Evolutionary conservation across 164 flowering plant genomes (phyloP).

Genomic region (Brasenia schreberi): DNA sequence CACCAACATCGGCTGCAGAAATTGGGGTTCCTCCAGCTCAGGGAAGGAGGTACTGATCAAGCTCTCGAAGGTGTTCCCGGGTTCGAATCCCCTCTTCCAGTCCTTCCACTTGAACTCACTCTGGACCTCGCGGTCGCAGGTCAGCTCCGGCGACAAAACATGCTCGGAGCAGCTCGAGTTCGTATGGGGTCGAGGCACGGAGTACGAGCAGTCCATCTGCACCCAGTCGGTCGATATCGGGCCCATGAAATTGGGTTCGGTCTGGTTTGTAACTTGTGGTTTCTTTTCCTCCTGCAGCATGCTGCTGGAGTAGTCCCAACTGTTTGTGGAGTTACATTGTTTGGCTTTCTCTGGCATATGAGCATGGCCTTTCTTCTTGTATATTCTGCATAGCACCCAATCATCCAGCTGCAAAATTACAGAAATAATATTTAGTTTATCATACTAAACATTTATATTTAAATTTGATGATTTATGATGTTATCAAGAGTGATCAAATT

Average conservation of each 20-base stretch:
- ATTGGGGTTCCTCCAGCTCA: constrained; percentile 6
- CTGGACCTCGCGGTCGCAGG: constrained; percentile 14
- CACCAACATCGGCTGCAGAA: constrained; percentile 1
- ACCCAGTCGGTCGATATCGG: neutral
- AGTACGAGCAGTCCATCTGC: constrained; percentile 4
- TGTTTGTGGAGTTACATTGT: neutral
- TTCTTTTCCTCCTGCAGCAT: neutral
- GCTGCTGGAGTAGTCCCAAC: neutral
- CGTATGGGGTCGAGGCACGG: constrained; percentile 8
- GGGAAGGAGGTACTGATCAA: constrained; percentile 1
- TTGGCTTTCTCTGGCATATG: constrained; percentile 13
- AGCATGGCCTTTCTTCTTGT: constrained; percentile 61
- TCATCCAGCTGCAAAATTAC: constrained; percentile 58
- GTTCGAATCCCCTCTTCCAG: constrained; percentile 6
- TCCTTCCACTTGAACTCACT: constrained; percentile 9
- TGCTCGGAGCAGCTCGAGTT: constrained; percentile 17
- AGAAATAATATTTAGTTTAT: neutral
- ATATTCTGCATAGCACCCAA: constrained; percentile 91
- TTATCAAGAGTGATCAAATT: too few relatives aligned
- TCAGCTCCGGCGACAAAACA: constrained; percentile 7
- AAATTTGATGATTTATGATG: too few relatives aligned
- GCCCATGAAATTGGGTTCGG: neutral
- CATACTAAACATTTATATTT: neutral
- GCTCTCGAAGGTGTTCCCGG: constrained; percentile 3
- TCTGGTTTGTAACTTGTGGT: neutral